Base-by-base conservation (phyloP, 139 green algal genomes). In the Closterium sp. region DNA sequence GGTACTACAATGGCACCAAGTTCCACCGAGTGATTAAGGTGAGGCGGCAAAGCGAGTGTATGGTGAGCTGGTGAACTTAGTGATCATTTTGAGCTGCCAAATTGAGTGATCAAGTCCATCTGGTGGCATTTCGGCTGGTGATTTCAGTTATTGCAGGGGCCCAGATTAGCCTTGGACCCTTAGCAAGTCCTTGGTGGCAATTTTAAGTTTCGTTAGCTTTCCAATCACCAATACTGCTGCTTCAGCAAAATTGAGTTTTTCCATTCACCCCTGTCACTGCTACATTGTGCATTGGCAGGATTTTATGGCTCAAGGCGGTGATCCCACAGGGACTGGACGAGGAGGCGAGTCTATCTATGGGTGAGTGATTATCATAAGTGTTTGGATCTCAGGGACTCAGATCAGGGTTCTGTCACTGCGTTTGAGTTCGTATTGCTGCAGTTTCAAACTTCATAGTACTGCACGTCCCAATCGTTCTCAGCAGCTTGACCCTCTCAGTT, bases 1-100 rank as follows among this genome's bases (percentile, higher is more conserved):
- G 97, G 0, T 99, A 99, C 91, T 99, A 99, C 89, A 97, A 99
- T 88, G 96, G 96, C 17, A 97, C 96, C 27, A 93, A 96, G 28
- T 97, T 97, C 89, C 97, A 98, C 85, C 91, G 97, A 27, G 96
- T 98, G 91, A 97, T 98, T 10, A 93, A 93, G 73, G 90, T 93
- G 31, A 32, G 85, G 5, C 7, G 42, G 42, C 42, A 62, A 62
- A 62, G 9, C 30, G 28, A 62, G 42, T 62, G 42, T 7, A 62
- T 13, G 42, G 42, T 62, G 42, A 62, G 42, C 84, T 32, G n/a
- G n/a, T 87, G 5, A 32, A 30, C 84, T 9, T 5, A 87, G 84
- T 87, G n/a, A 6, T 29, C 9, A 87, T n/a, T 5, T 4, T 9
- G n/a, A 29, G n/a, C n/a, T 87, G 27, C 5, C 84, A 87, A 87